Evolutionary conservation across 2,329 filamentous ascomycete genomes (phyloP).

Genomic region (Cladophialophora carrionii): DNA sequence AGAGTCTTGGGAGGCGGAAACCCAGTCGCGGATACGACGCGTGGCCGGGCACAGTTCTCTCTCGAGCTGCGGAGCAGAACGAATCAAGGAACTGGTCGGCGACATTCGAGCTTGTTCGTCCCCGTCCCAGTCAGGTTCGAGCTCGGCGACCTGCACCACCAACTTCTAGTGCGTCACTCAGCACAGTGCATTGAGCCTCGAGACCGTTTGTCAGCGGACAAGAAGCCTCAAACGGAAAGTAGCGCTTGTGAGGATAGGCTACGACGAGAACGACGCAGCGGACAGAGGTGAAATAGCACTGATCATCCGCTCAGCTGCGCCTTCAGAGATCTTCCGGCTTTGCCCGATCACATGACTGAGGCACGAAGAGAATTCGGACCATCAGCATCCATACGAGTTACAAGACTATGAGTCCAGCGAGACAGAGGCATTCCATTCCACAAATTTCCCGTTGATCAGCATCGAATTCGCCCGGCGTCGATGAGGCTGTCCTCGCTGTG

Average conservation of each 20-base stretch:
- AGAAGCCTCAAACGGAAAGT: not conserved
- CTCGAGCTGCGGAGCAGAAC: not conserved
- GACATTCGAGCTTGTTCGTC: not conserved
- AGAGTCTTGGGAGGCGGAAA: not conserved
- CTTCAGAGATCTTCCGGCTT: not conserved
- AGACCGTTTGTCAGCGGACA: constrained; percentile 8
- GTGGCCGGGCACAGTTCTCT: not conserved
- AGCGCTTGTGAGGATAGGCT: not conserved
- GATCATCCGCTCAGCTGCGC: not conserved
- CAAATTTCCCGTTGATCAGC: constrained; percentile 2
- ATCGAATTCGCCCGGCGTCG: constrained; percentile 3
- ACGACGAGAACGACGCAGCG: not conserved
- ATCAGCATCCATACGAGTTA: not conserved
- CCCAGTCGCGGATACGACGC: not conserved
- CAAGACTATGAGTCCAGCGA: not conserved
- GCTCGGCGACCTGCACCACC: not conserved
- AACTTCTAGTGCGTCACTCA: not conserved
- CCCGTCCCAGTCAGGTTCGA: not conserved
- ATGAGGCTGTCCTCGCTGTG: not conserved
- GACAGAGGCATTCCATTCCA: not conserved
- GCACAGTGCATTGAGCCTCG: not conserved
- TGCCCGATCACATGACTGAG: not conserved
- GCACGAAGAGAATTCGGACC: not conserved
- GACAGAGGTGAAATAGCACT: not conserved
- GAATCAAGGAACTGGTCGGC: constrained; percentile 13